A percentile compares a stretch with the other conserved stretches of the same genome.
Conservation (phyloP, 2,329 filamentous ascomycete genomes). For the Diatrype stigma region DNA sequence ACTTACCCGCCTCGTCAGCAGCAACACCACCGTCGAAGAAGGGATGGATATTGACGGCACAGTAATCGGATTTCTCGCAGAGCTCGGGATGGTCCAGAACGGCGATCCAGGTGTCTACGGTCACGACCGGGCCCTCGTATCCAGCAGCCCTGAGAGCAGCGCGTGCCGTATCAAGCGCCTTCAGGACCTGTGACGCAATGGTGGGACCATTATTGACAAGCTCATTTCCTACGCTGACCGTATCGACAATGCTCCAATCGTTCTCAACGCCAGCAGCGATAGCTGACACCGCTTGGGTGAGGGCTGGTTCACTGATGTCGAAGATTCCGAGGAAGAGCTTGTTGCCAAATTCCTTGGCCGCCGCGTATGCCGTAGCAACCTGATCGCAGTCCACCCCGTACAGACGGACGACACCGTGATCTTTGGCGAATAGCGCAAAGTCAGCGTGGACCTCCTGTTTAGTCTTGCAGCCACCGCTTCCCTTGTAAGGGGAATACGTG, state of each 20-base stretch:
- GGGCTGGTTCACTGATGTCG: constrained; percentile 45
- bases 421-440: constrained; percentile 47
- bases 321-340: constrained; percentile 74
- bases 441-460: constrained; percentile 60
- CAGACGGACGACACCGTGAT: constrained; percentile 64
- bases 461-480: constrained; percentile 61
- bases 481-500: constrained; percentile 46
- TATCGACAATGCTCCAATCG: constrained; percentile 67
- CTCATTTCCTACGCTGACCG: constrained; percentile 78
- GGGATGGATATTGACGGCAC: constrained; percentile 76
- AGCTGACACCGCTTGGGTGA: constrained; percentile 52
- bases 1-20: constrained; percentile 61
- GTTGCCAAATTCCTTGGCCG: constrained; percentile 60
- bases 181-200: constrained; percentile 50
- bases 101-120: constrained; percentile 74
- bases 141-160: constrained; percentile 55
- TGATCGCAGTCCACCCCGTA: constrained; percentile 81
- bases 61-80: constrained; percentile 72
- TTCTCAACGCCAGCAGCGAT: constrained; percentile 56
- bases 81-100: constrained; percentile 63
- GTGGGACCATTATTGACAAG: constrained; percentile 62
- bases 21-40: constrained; percentile 69
- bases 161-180: constrained; percentile 55
- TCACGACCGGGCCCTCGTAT: constrained; percentile 70
- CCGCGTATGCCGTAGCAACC: constrained; percentile 56